Base-by-base conservation (phyloP, 169 alveolate genomes). In the Plasmodium cynomolgi region DNA sequence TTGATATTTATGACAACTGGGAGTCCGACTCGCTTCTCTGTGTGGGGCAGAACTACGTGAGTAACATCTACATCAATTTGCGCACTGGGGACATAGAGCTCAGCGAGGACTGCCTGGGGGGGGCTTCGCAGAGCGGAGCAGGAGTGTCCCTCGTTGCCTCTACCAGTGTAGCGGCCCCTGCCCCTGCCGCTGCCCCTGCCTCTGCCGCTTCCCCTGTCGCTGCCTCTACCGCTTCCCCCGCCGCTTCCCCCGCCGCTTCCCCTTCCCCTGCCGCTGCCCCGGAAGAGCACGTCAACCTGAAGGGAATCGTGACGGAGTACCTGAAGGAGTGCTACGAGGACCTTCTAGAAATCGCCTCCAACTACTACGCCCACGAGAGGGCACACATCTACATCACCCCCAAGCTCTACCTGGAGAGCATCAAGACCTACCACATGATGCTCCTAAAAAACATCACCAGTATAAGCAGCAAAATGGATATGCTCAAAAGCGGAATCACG, bases 331-430 rank as follows among this genome's bases (percentile, higher is more conserved):
- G 88, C 71, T 86, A 86, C 62, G 93, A 86, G 41, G 93, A 86
- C 17, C 37, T 86, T 17, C 31, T 86, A 13, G 88, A 71, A 15
- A 86, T 86, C 34, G 54, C 93, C 26, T 75, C 93, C 41, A 17
- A 75, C 71, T 86, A 86, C 47, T 77, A 86, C 41, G 58, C 84
- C 8, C 93, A 86, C 33, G 99, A 98, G 95, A 96, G 99, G 96
- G 96, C 99, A 77, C 98, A 97, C 92, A 98, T 98, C 58, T 98
- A 98, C 96, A 97, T 98, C 47, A 98, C 99, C 3, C 99, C 99
- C 9, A 98, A 98, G 95, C 97, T 99, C 62, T 98, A 98, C 97
- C 96, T 98, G 73, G 99, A 98, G 97, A 96, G 98, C 81, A 98
- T 98, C 94, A 98, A 97, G 95, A 97, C 98, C 54, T 98, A 98